A percentile compares a stretch with the other conserved stretches of the same genome.
These are phyloP conservation scores for Biscutella laevigata DNA, from an alignment of 441 rosid species.

Conservation along the genomic window DNA sequence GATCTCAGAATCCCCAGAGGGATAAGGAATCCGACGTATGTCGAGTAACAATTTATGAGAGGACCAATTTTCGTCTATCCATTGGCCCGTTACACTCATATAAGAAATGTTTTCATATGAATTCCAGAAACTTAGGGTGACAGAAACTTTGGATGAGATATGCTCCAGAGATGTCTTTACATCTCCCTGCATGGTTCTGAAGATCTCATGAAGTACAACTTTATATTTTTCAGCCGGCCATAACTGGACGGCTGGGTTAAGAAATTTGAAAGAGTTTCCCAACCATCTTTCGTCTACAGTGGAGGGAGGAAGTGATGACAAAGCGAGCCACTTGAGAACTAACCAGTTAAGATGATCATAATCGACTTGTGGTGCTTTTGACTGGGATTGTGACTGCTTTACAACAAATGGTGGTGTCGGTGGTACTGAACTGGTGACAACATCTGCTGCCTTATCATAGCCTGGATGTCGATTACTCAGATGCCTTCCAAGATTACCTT, in stretches of 20 bases:
- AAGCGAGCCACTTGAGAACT: constrained; percentile 73
- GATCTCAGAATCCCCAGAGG: constrained; percentile 62
- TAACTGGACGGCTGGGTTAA: constrained; percentile 62
- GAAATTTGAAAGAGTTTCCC: constrained; percentile 67
- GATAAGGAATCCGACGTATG: constrained; percentile 66
- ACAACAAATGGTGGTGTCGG: constrained; percentile 31
- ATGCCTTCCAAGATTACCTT: constrained; percentile 90
- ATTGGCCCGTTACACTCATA: constrained; percentile 79
- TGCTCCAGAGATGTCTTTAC: constrained; percentile 54
- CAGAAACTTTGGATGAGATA: constrained; percentile 63
- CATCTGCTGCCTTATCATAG: constrained; percentile 65
- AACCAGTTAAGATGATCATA: constrained; percentile 91
- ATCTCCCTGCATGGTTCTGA: constrained; percentile 85
- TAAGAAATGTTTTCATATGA: constrained; percentile 66
- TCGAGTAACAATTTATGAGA: constrained; percentile 64
- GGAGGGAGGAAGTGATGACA: constrained; percentile 76
- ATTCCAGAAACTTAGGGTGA: constrained; percentile 71
- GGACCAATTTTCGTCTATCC: constrained; percentile 79
- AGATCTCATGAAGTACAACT: constrained; percentile 59
- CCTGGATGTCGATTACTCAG: constrained; percentile 84
- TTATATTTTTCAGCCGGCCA: constrained; percentile 71
- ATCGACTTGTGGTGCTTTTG: constrained; percentile 51
- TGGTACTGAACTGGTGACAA: constrained; percentile 33
- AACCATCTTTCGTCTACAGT: constrained; percentile 74
- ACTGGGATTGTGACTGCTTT: constrained; percentile 49